These are phyloP conservation scores for Ziziphus jujuba DNA, from an alignment of 306 rosid genomes.

Conservation along the genomic window DNA sequence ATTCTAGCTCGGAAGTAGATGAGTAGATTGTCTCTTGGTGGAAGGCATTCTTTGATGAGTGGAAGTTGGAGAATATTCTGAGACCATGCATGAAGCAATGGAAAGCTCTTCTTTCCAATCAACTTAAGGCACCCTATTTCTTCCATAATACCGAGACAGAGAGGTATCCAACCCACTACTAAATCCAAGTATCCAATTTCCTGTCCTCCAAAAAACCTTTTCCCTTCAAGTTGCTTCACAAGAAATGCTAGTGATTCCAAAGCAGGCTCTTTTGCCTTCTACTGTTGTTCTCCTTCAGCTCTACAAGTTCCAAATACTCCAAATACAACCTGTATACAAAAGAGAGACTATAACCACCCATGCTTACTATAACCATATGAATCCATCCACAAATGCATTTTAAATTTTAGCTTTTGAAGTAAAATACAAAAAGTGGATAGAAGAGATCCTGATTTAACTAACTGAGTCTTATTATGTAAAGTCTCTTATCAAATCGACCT, in stretches of 20 bases:
- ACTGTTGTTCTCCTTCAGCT: conserved; percentile 47
- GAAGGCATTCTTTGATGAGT: conserved; percentile 46
- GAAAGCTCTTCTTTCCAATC: conserved; percentile 43
- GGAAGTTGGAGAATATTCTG: conserved; percentile 46
- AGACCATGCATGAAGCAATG: conserved; percentile 53
- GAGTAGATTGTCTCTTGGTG: conserved; percentile 19
- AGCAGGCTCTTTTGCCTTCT: conserved; percentile 40
- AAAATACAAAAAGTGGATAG: no score
- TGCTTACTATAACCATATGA: no score
- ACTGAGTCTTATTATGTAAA: no score
- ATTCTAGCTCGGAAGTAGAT: conserved; percentile 17
- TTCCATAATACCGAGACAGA: conserved; percentile 51
- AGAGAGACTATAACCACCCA: no score
- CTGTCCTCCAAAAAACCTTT: conserved; percentile 54
- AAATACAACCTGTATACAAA: conserved; percentile 26
- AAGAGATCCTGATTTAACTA: no score
- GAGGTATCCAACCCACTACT: conserved; percentile 41
- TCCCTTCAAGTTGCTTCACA: conserved; percentile 54
- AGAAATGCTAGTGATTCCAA: conserved; percentile 35
- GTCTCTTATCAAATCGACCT: no score
- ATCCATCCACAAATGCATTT: no score
- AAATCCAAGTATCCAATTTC: conserved; percentile 46
- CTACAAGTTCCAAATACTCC: conserved; percentile 34
- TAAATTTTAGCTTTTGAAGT: no score
- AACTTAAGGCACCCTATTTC: conserved; percentile 48